Evolutionary conservation across 208 protist genomes (phyloP).

Genomic region (Trypanosoma theileri): DNA sequence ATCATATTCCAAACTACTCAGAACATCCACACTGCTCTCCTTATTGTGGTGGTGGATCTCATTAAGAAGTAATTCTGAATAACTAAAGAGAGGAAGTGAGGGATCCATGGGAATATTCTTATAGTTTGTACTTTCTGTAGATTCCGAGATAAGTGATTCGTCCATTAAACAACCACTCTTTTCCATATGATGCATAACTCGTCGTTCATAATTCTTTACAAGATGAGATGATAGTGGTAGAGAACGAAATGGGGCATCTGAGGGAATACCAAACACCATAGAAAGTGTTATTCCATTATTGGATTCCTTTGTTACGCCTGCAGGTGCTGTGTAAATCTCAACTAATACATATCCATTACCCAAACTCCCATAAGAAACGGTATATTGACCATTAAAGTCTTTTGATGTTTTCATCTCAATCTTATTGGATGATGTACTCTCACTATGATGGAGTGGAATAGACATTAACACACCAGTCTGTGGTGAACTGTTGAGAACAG

Average conservation of each 20-base stretch:
- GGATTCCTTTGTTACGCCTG: not conserved
- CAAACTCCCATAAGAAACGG: constrained; percentile 5
- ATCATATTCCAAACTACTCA: constrained; percentile 9
- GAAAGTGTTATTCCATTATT: constrained; percentile 15
- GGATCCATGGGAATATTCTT: not conserved
- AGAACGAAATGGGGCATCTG: constrained; percentile 6
- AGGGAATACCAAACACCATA: constrained; percentile 18
- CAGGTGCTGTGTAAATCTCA: constrained; percentile 9
- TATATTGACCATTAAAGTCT: not conserved
- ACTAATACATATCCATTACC: constrained; percentile 14
- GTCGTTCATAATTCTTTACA: constrained; percentile 12
- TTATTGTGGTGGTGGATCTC: not conserved
- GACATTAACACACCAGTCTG: constrained; percentile 16
- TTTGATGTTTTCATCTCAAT: too few species aligned
- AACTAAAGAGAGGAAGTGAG: constrained; percentile 9
- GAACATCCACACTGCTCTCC: not conserved
- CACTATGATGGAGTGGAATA: constrained; percentile 9
- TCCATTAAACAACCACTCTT: not conserved
- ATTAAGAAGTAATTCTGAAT: constrained; percentile 7
- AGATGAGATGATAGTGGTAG: not conserved
- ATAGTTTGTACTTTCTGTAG: not conserved
- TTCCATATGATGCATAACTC: constrained; percentile 20
- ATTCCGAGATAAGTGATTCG: not conserved
- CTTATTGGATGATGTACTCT: too few species aligned
- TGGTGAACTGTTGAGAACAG: not conserved